Evolutionary conservation across 2,329 filamentous ascomycete species (phyloP).

Genomic region (Hypoxylon sp.): DNA sequence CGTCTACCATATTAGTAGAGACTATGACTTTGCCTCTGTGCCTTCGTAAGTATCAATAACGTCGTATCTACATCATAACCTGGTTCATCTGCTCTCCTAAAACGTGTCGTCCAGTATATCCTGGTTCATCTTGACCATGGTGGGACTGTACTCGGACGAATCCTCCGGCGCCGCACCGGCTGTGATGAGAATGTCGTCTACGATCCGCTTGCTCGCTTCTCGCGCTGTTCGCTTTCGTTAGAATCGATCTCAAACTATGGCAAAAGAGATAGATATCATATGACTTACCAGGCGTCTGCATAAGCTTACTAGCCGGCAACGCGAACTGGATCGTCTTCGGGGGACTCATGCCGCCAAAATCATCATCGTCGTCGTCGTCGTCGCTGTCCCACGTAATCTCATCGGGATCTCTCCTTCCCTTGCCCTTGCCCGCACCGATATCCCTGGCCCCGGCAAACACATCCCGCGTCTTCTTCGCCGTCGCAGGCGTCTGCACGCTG

Average conservation of each 20-base stretch:
- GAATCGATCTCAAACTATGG: constrained; percentile 22
- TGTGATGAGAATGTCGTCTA: constrained; percentile 79
- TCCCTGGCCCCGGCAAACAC: constrained; percentile 51
- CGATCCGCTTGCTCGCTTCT: constrained; percentile 82
- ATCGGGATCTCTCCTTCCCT: constrained; percentile 49
- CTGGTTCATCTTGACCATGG: constrained; percentile 71
- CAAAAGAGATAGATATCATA: constrained; percentile 1
- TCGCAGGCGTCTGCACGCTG: constrained; percentile 81
- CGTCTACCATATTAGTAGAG: not conserved
- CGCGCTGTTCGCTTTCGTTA: constrained; percentile 60
- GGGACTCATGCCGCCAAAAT: constrained; percentile 81
- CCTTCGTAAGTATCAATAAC: constrained; percentile 1
- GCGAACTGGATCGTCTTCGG: constrained; percentile 94
- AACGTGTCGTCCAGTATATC: constrained; percentile 71
- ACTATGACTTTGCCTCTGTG: not conserved
- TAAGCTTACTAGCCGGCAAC: constrained; percentile 75
- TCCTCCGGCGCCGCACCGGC: constrained; percentile 71
- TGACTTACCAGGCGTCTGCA: constrained; percentile 79
- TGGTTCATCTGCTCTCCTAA: constrained; percentile 43
- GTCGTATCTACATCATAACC: not conserved
- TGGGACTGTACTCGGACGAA: constrained; percentile 68
- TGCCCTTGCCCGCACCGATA: constrained; percentile 34
- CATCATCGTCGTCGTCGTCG: constrained; percentile 75
- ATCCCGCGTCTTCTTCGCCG: constrained; percentile 59
- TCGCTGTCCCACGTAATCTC: constrained; percentile 80